Evolutionary conservation across 768 basidiomycete genomes (phyloP).

Genomic region (Boletus pseudo-olivaceus): DNA sequence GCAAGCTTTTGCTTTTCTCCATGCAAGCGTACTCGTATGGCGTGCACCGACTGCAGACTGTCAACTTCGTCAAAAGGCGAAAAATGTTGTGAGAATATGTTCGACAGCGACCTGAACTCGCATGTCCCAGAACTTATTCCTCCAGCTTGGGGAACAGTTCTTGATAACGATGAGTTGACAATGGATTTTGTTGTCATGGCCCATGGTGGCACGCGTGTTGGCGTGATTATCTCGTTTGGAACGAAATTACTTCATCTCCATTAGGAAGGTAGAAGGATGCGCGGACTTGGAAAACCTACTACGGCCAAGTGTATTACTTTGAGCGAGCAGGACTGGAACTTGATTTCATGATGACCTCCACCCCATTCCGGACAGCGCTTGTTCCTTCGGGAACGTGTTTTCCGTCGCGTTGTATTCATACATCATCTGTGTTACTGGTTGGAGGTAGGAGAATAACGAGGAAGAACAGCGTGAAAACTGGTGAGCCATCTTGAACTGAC

Average conservation of each 20-base stretch:
- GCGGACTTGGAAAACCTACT: constrained; percentile 13
- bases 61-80: neutral
- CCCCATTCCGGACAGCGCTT: constrained; percentile 2
- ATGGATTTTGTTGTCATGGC: no score
- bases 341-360: constrained; percentile 6
- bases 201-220: neutral
- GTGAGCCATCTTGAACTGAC: constrained; percentile 8
- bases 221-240: neutral
- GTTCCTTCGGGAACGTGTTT: neutral
- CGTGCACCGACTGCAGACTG: no score
- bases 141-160: neutral
- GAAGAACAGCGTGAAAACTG: constrained; percentile 9
- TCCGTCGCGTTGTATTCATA: constrained; percentile 5
- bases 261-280: constrained; percentile 6
- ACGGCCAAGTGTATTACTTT: neutral
- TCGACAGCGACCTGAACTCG: neutral
- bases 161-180: neutral
- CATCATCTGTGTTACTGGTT: constrained; percentile 7
- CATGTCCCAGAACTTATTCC: neutral
- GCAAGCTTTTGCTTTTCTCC: neutral
- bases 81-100: neutral
- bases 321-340: neutral
- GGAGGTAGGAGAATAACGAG: constrained; percentile 11
- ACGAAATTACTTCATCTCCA: neutral
- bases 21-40: neutral